phyloP scores from a whole-genome alignment of 352 stramenopile genomes.

The Phytophthora cryptogea region DNA sequence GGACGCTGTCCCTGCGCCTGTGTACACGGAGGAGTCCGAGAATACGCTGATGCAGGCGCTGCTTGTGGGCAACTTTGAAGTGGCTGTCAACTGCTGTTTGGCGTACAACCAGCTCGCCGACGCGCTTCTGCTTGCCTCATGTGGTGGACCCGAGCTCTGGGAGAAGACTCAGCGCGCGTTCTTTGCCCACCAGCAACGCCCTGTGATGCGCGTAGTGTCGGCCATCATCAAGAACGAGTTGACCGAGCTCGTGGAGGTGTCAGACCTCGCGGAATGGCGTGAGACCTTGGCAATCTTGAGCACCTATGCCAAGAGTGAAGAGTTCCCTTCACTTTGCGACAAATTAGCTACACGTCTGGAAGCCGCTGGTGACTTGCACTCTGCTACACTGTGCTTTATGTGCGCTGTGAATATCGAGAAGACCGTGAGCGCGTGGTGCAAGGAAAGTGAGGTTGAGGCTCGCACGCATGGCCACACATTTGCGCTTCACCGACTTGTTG shows the following conservation, averaged over 20 bases:
- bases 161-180: slow-evolving; percentile 95
- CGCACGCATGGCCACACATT: slow-evolving; percentile 68
- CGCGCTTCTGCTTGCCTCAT: slow-evolving; percentile 93
- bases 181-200: slow-evolving; percentile 90
- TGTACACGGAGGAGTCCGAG: slow-evolving; percentile 92
- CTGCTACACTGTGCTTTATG: slow-evolving; percentile 97
- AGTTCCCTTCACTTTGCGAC: slow-evolving; percentile 96
- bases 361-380: slow-evolving; percentile 86
- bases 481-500: slow-evolving; percentile 95
- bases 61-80: slow-evolving; percentile 98
- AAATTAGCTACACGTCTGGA: slow-evolving; percentile 93
- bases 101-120: slow-evolving; percentile 96
- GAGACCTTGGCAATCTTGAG: slow-evolving; percentile 98
- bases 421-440: slow-evolving; percentile 89
- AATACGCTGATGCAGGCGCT: slow-evolving; percentile 94
- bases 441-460: slow-evolving; percentile 85
- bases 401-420: slow-evolving; percentile 93
- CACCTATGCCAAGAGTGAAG: slow-evolving; percentile 97
- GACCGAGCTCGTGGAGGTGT: slow-evolving; percentile 79
- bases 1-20: slow-evolving; percentile 57
- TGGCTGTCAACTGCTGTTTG: slow-evolving; percentile 97
- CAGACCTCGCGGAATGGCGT: slow-evolving; percentile 94
- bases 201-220: slow-evolving; percentile 96
- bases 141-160: slow-evolving; percentile 95
- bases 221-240: slow-evolving; percentile 97